Evolutionary conservation across 169 alveolate species (phyloP).

Genomic region (Plasmodium gallinaceum): DNA sequence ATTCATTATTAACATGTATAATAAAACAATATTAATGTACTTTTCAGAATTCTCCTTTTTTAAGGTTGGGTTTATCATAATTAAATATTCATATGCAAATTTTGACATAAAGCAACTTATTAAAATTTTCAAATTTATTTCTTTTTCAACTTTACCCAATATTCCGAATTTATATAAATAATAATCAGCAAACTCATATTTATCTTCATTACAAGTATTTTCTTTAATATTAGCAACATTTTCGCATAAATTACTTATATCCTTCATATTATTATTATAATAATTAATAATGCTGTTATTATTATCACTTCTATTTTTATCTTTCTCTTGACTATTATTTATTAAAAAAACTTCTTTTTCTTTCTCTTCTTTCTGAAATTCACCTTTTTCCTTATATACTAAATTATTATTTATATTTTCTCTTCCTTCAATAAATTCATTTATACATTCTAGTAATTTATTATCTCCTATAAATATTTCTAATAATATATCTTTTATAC

Average conservation of each 20-base stretch:
- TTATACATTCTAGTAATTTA: conserved; percentile 51
- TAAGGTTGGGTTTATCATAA: conserved; percentile 61
- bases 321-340: not conserved
- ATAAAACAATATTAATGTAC: conserved; percentile 47
- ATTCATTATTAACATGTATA: conserved; percentile 75
- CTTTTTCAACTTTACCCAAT: conserved; percentile 73
- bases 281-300: not conserved
- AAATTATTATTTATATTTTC: not conserved
- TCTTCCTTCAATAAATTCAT: conserved; percentile 60
- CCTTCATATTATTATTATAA: not conserved
- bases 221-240: not conserved
- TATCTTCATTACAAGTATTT: not conserved
- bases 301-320: not conserved
- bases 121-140: conserved; percentile 62
- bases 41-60: conserved; percentile 50
- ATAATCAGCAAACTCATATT: not conserved
- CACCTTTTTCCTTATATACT: not conserved
- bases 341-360: not conserved
- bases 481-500: conserved; percentile 67
- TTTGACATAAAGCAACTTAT: conserved; percentile 77
- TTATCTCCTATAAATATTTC: conserved; percentile 75
- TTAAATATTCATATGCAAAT: conserved; percentile 75
- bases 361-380: not conserved
- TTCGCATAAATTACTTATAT: not conserved
- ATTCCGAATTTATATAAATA: conserved; percentile 71